Evolutionary conservation across 1,284 basidiomycete genomes (phyloP), one percentile per base, ranked within the genome.

Genomic region (Mycena citricolor): DNA sequence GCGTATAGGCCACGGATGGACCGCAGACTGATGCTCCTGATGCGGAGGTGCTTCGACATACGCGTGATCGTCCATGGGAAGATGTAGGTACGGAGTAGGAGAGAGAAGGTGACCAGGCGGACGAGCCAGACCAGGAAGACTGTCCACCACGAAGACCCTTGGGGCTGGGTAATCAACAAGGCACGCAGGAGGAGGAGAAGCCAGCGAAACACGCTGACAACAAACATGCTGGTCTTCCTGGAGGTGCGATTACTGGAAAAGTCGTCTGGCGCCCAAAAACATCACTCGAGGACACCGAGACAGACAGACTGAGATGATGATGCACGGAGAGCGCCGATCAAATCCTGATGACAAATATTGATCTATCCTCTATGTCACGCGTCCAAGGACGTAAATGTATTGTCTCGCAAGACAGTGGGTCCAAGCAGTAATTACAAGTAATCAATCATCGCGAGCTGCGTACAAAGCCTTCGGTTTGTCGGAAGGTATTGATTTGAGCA

Each of bases 1-100:
- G 86, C 73, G 62, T 83, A 86, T 26, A 89, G 67, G 19, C 86
- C 86, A 34, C 83, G 79, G 51, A 89, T 78, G 19, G 86, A 89
- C 40, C 83, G 76, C 31, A 86, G 65, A 58, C 86, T 88, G 44
- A 88, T 72, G 57, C 82, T 86, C 31, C 79, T 74, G 22, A 86
- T 71, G 16, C 78, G 78, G 47, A 88, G 66, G 52, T 78, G 81
- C 35, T 70, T 72, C 8, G 81, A 83, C 44, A 80, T 63, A 29
- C 71, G 70, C 35, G 71, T 67, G 20, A 88, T 68, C 32, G 83
- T 62, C 60, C 74, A 79, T 41, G 85, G 85, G 2, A 76, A 71
- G 45, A 88, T 66, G 58, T 81, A 83, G 1, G 77, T 79, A 40
- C 84, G 73, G 43, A 81, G 68, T 40, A 84, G 55, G 29, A 85